Evolutionary conservation across 805 yeast species (phyloP), one percentile per base, ranked within the genome.

Genomic region (Candida namnaoensis): DNA sequence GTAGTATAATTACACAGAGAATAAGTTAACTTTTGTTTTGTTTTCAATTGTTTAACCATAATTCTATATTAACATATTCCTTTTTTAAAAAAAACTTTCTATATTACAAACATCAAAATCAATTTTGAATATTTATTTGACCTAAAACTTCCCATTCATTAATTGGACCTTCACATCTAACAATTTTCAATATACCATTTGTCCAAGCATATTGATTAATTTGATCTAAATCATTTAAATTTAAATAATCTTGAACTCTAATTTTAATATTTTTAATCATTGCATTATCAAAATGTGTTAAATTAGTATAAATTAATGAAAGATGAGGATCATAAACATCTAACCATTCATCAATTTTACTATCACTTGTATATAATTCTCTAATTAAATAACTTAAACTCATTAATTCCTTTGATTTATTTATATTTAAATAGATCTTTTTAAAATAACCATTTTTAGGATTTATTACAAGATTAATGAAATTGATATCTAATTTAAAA

Each of bases 131-230:
- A 11, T 7, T 12, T 11, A 56, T 63, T 34, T 55, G 46, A 1
- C 88, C 91, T 44, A 83, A 62, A 1, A 72, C 72, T 35, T 71
- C 64, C 95, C 95, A 84, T 42, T 79, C 74, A 37, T 68, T 72
- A 6, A 79, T 79, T 5, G 82, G 85, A 0, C 91, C 91, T 49
- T 77, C 82, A 52, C 88, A 81, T 15, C 68, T 66, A 7, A 84
- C 86, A 41, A 84, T 69, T 48, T 80, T 75, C 43, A 67, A 53
- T 24, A 81, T 65, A 7, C 82, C 80, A 7, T 81, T 76, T 37
- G 69, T 72, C 93, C 93, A 84, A 4, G 77, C 76, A 12, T 46
- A 46, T 3, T 44, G 38, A 57, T 64, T 19, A 15, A 56, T 41
- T 54, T 61, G 44, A 27, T 39, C 39, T 0, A 35, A 15, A 5